Percentiles rank a stretch among this genome's conserved stretches.
These are phyloP conservation scores for Cryphonectria naterciae DNA, from an alignment of 2,329 filamentous ascomycete species.

Conservation along the genomic window DNA sequence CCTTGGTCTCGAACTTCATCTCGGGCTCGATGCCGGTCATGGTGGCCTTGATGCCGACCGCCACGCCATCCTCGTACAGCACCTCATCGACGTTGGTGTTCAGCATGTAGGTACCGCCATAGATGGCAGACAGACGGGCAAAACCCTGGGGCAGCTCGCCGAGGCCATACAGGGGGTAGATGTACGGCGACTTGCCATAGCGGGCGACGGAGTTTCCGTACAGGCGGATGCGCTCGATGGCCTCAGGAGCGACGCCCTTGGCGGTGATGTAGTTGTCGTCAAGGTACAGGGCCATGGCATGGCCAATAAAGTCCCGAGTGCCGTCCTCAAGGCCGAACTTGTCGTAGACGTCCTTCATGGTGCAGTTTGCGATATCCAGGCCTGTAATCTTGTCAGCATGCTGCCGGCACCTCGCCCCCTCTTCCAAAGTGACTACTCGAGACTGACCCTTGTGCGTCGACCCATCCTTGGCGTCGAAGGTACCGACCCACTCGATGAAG, in stretches of 20 bases:
- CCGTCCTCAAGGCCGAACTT: conserved; percentile 90
- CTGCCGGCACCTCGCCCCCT: neutral
- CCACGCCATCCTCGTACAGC: conserved; percentile 80
- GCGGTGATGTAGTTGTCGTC: conserved; percentile 84
- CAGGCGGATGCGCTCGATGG: conserved; percentile 88
- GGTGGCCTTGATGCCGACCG: conserved; percentile 94
- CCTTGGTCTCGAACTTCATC: conserved; percentile 96
- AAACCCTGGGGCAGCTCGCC: conserved; percentile 98
- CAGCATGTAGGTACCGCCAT: conserved; percentile 99
- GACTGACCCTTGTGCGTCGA: conserved; percentile 83
- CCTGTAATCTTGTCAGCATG: conserved; percentile 53
- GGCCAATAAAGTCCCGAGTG: conserved; percentile 95
- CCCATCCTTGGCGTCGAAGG: conserved; percentile 80
- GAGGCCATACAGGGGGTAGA: conserved; percentile 97
- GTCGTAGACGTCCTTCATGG: conserved; percentile 99
- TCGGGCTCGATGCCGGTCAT: conserved; percentile 84
- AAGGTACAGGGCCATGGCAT: conserved; percentile 96
- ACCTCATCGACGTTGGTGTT: conserved; percentile 94
- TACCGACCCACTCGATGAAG: conserved; percentile 94
- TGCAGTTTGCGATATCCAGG: conserved; percentile 75
- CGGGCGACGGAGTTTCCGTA: conserved; percentile 98
- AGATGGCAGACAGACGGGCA: conserved; percentile 95
- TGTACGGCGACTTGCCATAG: conserved; percentile 98
- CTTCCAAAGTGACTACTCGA: neutral
- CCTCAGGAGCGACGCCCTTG: conserved; percentile 76